A percentile compares a stretch with the other conserved stretches of the same genome.
Conservation (phyloP, 495 filamentous ascomycete species). For the Penicillium atrosanguineum region DNA sequence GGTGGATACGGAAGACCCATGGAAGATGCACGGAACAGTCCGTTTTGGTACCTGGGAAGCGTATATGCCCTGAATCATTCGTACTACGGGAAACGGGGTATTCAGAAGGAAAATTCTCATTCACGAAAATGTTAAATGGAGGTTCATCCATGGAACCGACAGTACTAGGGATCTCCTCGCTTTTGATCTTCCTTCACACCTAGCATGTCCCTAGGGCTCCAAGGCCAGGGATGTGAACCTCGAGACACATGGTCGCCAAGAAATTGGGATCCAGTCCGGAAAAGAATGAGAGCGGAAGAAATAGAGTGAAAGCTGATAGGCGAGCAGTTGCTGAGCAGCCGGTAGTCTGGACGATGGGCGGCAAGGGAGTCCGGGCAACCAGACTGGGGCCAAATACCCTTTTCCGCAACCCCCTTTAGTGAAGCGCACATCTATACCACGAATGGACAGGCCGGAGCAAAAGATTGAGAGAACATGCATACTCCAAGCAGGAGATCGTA, state of each 20-base stretch:
- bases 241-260: conserved; percentile 32
- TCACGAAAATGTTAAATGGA: background rate
- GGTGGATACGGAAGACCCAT: conserved; percentile 25
- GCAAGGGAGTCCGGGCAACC: conserved; percentile 50
- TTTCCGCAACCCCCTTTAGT: background rate
- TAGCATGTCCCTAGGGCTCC: background rate
- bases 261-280: conserved; percentile 15
- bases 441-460: conserved; percentile 2
- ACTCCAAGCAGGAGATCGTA: background rate
- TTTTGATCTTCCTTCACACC: background rate
- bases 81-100: background rate
- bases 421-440: conserved; percentile 9
- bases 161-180: background rate
- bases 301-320: conserved; percentile 32
- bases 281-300: conserved; percentile 18
- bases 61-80: background rate
- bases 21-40: conserved; percentile 17
- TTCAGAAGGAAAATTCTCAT: background rate
- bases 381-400: conserved; percentile 19
- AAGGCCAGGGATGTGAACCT: conserved; percentile 1
- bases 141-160: background rate
- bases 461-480: conserved; percentile 1
- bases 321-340: conserved; percentile 35
- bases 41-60: background rate
- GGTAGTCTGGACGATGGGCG: conserved; percentile 35